A percentile compares a stretch with the other conserved stretches of the same genome.
These are phyloP conservation scores for Plasmodium inui DNA, from an alignment of 169 alveolate genomes.

Conservation along the genomic window DNA sequence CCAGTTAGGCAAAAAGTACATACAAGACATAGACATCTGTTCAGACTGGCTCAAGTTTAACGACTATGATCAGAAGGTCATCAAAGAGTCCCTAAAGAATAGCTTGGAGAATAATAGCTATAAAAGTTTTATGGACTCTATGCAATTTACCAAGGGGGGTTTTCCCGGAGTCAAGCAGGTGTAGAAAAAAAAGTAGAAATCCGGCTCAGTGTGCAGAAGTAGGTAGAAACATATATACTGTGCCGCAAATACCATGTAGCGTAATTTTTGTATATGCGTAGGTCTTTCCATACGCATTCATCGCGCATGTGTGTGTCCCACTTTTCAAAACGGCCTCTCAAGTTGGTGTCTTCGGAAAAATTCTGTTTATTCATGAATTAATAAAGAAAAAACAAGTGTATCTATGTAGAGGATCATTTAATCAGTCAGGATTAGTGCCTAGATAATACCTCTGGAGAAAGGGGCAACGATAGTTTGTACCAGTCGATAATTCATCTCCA, in stretches of 20 bases:
- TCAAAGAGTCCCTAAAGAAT: conserved; percentile 45
- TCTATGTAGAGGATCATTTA: background rate
- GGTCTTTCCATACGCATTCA: background rate
- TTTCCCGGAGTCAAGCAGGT: conserved; percentile 1
- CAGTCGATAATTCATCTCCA: background rate
- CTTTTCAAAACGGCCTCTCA: background rate
- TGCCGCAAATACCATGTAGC: background rate
- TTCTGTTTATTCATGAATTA: background rate
- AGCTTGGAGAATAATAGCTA: conserved; percentile 23
- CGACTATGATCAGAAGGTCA: conserved; percentile 56
- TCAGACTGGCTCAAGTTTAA: conserved; percentile 65
- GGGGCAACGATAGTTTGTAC: background rate
- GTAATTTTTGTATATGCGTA: background rate
- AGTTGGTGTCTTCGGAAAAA: background rate
- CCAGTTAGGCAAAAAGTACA: conserved; percentile 54
- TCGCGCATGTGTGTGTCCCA: background rate
- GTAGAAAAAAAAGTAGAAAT: background rate
- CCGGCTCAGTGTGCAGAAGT: background rate
- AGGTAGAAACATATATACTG: background rate
- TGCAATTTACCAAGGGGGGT: conserved; percentile 11
- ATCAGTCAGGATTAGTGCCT: background rate
- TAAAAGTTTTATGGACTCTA: conserved; percentile 14
- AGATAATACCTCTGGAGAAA: background rate
- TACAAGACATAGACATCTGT: conserved; percentile 61
- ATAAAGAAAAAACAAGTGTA: background rate